Conservation (phyloP, 2,329 filamentous ascomycete genomes). For the Aquanectria penicillioides region DNA sequence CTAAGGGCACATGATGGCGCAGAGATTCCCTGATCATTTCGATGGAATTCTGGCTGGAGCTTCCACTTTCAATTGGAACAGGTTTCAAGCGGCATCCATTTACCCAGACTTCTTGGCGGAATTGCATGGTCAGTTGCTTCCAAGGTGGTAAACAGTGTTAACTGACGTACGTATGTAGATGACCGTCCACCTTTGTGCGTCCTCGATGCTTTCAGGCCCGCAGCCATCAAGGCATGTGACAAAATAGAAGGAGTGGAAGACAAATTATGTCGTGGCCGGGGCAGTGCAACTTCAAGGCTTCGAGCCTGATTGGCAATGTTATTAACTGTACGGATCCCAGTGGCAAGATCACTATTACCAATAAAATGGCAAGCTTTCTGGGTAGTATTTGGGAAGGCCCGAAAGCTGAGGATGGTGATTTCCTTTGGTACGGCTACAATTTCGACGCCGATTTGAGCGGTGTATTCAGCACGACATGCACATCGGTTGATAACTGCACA, state of each 20-base stretch:
- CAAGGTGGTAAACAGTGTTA: not conserved
- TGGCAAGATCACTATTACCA: not conserved
- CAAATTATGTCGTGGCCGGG: slow-evolving; percentile 56
- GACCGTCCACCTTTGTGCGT: slow-evolving; percentile 9
- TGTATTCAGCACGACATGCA: not conserved
- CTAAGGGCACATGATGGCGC: slow-evolving; percentile 62
- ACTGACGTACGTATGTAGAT: not conserved
- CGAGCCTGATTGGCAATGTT: not conserved
- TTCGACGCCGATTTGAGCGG: not conserved
- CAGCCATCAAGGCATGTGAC: slow-evolving; percentile 60
- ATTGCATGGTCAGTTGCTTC: not conserved
- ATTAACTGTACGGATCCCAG: not conserved
- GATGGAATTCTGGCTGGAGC: slow-evolving; percentile 61
- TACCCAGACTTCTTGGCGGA: slow-evolving; percentile 36
- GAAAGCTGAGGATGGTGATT: not conserved
- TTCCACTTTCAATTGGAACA: slow-evolving; percentile 53
- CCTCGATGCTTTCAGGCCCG: slow-evolving; percentile 46
- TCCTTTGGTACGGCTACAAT: slow-evolving; percentile 7
- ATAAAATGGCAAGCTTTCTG: not conserved
- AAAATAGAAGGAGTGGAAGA: slow-evolving; percentile 57
- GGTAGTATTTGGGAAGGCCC: not conserved
- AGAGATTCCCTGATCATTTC: slow-evolving; percentile 62
- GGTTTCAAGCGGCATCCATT: slow-evolving; percentile 6
- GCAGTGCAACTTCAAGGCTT: slow-evolving; percentile 49
- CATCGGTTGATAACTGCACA: not conserved